phyloP scores from a whole-genome alignment of 768 basidiomycete genomes.

The Lyophyllum shimeji region DNA sequence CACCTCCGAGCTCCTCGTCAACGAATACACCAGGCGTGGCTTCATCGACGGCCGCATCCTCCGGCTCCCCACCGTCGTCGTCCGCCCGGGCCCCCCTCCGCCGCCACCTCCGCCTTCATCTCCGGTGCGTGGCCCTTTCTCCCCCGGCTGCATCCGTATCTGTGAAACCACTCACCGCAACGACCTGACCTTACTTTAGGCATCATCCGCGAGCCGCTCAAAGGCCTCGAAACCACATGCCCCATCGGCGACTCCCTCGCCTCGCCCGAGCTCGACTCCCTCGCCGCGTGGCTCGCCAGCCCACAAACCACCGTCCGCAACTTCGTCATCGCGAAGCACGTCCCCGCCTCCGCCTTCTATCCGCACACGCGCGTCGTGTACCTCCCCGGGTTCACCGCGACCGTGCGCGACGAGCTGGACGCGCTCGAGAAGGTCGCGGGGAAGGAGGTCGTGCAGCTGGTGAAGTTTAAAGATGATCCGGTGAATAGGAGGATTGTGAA shows the following conservation, averaged over 20 bases:
- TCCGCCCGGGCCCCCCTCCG: slow-evolving; percentile 54
- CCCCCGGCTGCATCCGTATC: background rate
- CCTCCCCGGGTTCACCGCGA: slow-evolving; percentile 59
- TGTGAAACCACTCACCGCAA: background rate
- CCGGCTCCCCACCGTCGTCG: slow-evolving; percentile 59
- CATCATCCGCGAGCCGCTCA: slow-evolving; percentile 58
- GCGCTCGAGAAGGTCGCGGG: slow-evolving; percentile 56
- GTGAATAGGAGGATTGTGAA: slow-evolving; percentile 41
- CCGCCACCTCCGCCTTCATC: slow-evolving; percentile 56
- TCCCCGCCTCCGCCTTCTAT: slow-evolving; percentile 42
- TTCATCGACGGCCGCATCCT: slow-evolving; percentile 60
- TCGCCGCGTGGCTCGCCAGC: slow-evolving; percentile 51
- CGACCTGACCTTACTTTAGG: slow-evolving; percentile 22
- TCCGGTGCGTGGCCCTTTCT: slow-evolving; percentile 34
- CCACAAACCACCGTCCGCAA: slow-evolving; percentile 54
- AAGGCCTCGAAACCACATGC: slow-evolving; percentile 47
- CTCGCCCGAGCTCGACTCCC: slow-evolving; percentile 43
- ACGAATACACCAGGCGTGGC: slow-evolving; percentile 58
- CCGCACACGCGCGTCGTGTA: slow-evolving; percentile 53
- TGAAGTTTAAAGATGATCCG: slow-evolving; percentile 47
- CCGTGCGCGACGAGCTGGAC: slow-evolving; percentile 51
- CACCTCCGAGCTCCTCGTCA: slow-evolving; percentile 52
- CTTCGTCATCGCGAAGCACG: slow-evolving; percentile 45
- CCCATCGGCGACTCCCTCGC: slow-evolving; percentile 48
- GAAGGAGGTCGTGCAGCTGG: slow-evolving; percentile 40